These are phyloP conservation scores for Sclerotinia glacialis DNA, from an alignment of 2,329 filamentous ascomycete species.

Conservation along the genomic window DNA sequence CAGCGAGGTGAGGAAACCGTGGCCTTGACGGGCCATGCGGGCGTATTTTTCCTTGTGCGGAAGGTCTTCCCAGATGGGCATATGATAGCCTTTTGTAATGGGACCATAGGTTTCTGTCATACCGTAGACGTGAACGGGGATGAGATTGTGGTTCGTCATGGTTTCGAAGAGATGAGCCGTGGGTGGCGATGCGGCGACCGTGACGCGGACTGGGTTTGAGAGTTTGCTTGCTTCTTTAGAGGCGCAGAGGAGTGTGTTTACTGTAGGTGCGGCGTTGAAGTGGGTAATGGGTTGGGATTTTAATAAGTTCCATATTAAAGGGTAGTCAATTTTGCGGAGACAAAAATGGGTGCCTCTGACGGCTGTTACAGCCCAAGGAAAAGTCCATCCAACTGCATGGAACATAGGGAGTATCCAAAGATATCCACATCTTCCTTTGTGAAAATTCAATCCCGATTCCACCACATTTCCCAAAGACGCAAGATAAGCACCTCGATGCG, in stretches of 20 bases:
- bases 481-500: conserved; percentile 82
- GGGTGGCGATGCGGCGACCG: conserved; percentile 88
- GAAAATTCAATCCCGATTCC: conserved; percentile 78
- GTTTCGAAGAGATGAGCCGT: conserved; percentile 87
- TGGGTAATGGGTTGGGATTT: conserved; percentile 88
- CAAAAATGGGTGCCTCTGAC: conserved; percentile 95
- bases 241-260: conserved; percentile 89
- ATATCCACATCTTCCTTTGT: conserved; percentile 70
- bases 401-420: conserved; percentile 92
- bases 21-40: conserved; percentile 90
- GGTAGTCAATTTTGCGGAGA: conserved; percentile 91
- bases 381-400: conserved; percentile 63
- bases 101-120: conserved; percentile 88
- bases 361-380: conserved; percentile 89
- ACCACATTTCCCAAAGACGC: conserved; percentile 82
- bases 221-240: conserved; percentile 71
- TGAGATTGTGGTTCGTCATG: conserved; percentile 78
- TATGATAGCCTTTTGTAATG: conserved; percentile 87
- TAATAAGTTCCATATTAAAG: conserved; percentile 83
- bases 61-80: conserved; percentile 80
- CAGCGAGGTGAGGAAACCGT: conserved; percentile 82
- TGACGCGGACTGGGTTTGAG: conserved; percentile 72
- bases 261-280: conserved; percentile 93
- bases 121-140: conserved; percentile 92
- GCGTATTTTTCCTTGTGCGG: conserved; percentile 74